A percentile compares a stretch with the other conserved stretches of the same genome.
Evolutionary conservation across 2,329 filamentous ascomycete genomes (phyloP).

Genomic region (Aspergillus fischeri): DNA sequence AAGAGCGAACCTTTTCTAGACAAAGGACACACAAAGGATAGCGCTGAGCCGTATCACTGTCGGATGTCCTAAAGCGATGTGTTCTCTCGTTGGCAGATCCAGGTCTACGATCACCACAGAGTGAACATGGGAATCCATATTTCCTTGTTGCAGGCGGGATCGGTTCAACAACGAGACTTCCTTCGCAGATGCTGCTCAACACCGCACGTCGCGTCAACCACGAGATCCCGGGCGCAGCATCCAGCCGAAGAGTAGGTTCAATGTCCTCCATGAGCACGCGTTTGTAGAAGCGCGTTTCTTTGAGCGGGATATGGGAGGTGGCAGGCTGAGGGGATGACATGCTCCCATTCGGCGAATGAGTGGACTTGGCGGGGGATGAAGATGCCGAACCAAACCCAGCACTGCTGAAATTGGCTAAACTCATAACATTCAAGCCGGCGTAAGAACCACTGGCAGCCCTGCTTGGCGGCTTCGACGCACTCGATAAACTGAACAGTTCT

Average conservation of each 20-base stretch:
- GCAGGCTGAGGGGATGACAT: constrained; percentile 40
- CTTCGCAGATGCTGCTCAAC: constrained; percentile 75
- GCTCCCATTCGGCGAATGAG: constrained; percentile 49
- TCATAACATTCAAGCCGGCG: constrained; percentile 58
- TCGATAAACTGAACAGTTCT: constrained; percentile 66
- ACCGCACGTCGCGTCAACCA: constrained; percentile 90
- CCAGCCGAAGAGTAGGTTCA: constrained; percentile 86
- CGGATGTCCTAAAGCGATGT: constrained; percentile 84
- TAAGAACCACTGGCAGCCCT: constrained; percentile 70
- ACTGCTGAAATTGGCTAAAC: constrained; percentile 44
- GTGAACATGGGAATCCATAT: constrained; percentile 65
- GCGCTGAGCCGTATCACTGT: constrained; percentile 78
- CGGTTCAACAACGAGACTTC: constrained; percentile 83
- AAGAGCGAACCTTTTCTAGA: constrained; percentile 74
- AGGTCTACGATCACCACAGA: constrained; percentile 81
- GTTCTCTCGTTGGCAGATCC: constrained; percentile 68
- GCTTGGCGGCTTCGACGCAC: constrained; percentile 57
- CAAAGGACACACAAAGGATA: constrained; percentile 92
- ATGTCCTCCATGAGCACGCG: constrained; percentile 84
- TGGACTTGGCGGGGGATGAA: constrained; percentile 56
- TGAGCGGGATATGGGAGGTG: constrained; percentile 56
- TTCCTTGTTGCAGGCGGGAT: constrained; percentile 57
- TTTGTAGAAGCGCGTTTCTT: constrained; percentile 94
- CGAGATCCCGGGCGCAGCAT: constrained; percentile 83
- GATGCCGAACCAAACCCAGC: constrained; percentile 54